Evolutionary conservation across 805 yeast genomes (phyloP), one percentile per base, ranked within the genome.

Genomic region (Zygoascus flipseniorum): DNA sequence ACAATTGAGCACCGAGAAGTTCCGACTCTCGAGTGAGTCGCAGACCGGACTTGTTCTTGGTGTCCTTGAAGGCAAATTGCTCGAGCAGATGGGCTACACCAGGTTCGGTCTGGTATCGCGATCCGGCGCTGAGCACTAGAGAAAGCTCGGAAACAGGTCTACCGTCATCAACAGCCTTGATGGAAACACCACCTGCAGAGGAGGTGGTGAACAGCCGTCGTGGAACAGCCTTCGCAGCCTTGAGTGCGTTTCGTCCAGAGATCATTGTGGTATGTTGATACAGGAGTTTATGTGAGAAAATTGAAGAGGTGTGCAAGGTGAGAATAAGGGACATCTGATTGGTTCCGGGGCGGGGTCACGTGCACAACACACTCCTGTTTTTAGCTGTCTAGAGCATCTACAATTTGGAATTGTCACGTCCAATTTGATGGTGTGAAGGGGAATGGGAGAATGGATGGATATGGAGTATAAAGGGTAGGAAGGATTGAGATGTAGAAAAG

Each of bases 11-110:
- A 62, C 99, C 98, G 60, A 92, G 77, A 60, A 93, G 80, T 76
- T 92, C 99, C 50, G 90, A 75, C 75, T 93, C 99, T 74, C 99
- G 86, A 67, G 89, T 86, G 66, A 90, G 77, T 76, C 98, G 86
- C 69, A 93, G 78, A 23, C 93, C 96, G 18, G 97, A 85, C 71
- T 89, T 88, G 63, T 81, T 70, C 57, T 77, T 76, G 54, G 96
- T 89, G 78, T 86, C 84, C 68, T 68, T 65, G 77, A 85, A 93
- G 64, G 84, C 85, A 71, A 82, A 89, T 71, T 89, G 81, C 65
- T 92, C 80, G 65, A 90, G 78, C 59, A 89, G 73, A 72, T 92
- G 97, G 46, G 97, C 77, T 61, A 85, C 73, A 73, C 98, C 99
- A 53, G 90, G 83, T 60, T 76, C 72, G 58, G 78, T 72, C 52